A percentile compares a stretch with the other conserved stretches of the same genome.
These are phyloP conservation scores for Fagopyrum esculentum DNA, from an alignment of 148 eudicot species.

Conservation along the genomic window DNA sequence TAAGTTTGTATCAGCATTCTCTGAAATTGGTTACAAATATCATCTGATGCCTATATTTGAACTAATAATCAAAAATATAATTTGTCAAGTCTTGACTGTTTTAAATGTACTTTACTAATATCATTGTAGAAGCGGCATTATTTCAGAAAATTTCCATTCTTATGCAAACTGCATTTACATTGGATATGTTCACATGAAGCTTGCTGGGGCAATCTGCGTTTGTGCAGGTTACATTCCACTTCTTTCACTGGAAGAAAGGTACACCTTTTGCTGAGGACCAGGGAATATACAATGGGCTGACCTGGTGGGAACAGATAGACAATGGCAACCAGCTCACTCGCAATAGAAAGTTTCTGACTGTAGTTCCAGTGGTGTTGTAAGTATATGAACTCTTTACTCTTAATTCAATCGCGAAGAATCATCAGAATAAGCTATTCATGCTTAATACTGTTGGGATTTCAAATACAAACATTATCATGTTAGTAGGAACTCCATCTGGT, in stretches of 20 bases:
- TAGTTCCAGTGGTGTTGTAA: conserved; percentile 14
- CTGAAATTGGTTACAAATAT: not conserved
- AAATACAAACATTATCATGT: not conserved
- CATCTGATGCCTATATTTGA: not conserved
- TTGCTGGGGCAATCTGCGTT: not conserved
- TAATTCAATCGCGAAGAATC: not conserved
- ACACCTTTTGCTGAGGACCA: conserved; percentile 12
- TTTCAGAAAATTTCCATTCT: not conserved
- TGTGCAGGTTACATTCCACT: conserved; percentile 8
- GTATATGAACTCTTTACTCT: not conserved
- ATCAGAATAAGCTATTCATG: not conserved
- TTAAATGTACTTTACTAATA: no score
- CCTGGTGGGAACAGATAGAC: conserved; percentile 17
- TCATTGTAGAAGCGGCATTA: not conserved
- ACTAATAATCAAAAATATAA: not conserved
- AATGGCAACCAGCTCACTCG: conserved; percentile 17
- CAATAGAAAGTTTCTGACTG: conserved; percentile 12
- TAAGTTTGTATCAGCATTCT: not conserved
- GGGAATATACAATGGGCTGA: conserved; percentile 13
- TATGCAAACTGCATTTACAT: not conserved
- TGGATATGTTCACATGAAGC: not conserved
- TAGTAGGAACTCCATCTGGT: not conserved
- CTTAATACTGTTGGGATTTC: not conserved
- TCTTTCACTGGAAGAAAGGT: conserved; percentile 19
- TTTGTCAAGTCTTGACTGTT: not conserved